Evolutionary conservation across 495 filamentous ascomycete species (phyloP), one percentile per base, ranked within the genome.

Genomic region (Neurospora tetrasperma): DNA sequence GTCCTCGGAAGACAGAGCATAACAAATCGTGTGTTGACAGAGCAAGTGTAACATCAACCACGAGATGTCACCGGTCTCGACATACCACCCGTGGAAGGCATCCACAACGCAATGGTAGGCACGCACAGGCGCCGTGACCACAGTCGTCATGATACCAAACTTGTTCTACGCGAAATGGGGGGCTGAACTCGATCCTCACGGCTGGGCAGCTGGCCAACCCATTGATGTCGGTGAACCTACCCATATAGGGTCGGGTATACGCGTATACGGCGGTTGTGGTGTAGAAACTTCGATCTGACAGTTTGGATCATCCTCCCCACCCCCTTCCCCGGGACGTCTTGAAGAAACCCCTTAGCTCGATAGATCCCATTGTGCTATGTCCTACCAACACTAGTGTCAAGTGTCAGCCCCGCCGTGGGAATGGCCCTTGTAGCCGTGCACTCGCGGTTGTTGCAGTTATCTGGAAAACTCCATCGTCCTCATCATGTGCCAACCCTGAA

Each of bases 141-240:
- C 54, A 18, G 54, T 41, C 59, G 42, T 43, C 42, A 69, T 76
- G 72, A 68, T 27, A 74, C 74, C 69, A 68, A 59, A 20, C 23
- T 35, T 31, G 54, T 41, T 71, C 59, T 43, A 5, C 16, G 42
- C 23, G 16, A 73, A 75, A 70, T 69, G 20, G 70, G 72, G 72
- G 72, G 70, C 72, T 72, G 66, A 76, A 74, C 74, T 74, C 66
- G 68, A 72, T 48, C 70, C 72, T 68, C 23, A 39, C 38, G 14
- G 70, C 72, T 42, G 72, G 74, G 62, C 69, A 18, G 35, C 31
- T 44, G 44, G 42, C 54, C 54, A 35, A 66, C 31, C 31, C 54
- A 35, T 66, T 66, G 54, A 66, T 66, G 54, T 66, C 54, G 23
- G 14, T 16, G 54, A 12, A 38, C 35, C 35, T 38, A 38, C 70